These are phyloP conservation scores for Metschnikowia dekortorum DNA, from an alignment of 805 yeast species.

Conservation along the genomic window DNA sequence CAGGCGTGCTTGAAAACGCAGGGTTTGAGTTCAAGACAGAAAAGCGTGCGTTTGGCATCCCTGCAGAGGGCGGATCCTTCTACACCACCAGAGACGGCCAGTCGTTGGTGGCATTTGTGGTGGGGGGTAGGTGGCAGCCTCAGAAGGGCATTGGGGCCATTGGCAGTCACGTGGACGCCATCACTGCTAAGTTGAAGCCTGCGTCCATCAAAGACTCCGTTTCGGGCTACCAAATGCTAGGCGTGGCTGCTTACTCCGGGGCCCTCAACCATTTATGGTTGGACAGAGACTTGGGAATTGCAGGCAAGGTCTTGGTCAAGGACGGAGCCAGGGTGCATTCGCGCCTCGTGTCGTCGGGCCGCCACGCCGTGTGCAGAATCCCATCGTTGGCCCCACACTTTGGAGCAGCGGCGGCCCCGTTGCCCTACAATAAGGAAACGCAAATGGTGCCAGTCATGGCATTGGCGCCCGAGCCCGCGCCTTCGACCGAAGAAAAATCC, in stretches of 20 bases:
- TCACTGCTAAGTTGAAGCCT: constrained; percentile 35
- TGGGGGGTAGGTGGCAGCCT: constrained; percentile 37
- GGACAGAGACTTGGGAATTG: constrained; percentile 41
- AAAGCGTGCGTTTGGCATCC: constrained; percentile 10
- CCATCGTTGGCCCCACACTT: constrained; percentile 41
- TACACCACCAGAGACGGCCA: constrained; percentile 30
- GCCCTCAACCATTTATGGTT: constrained; percentile 32
- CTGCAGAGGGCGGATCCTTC: constrained; percentile 19
- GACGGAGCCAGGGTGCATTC: constrained; percentile 16
- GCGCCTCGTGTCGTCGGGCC: constrained; percentile 29
- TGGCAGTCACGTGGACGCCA: constrained; percentile 36
- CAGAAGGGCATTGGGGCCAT: constrained; percentile 24
- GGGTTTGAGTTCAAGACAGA: constrained; percentile 30
- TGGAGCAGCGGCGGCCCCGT: constrained; percentile 22
- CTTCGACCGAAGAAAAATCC: constrained; percentile 26
- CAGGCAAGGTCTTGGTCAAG: constrained; percentile 31
- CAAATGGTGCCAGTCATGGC: constrained; percentile 39
- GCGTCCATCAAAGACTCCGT: constrained; percentile 17
- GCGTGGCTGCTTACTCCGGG: constrained; percentile 41
- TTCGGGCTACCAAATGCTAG: constrained; percentile 34
- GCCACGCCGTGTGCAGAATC: constrained; percentile 35
- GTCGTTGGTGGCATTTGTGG: constrained; percentile 33
- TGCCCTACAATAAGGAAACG: constrained; percentile 33
- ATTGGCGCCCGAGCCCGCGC: constrained; percentile 10
- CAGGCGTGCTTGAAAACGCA: constrained; percentile 18